Evolutionary conservation across 768 basidiomycete species (phyloP), one percentile per base, ranked within the genome.

Genomic region (Naganishia antarctica): DNA sequence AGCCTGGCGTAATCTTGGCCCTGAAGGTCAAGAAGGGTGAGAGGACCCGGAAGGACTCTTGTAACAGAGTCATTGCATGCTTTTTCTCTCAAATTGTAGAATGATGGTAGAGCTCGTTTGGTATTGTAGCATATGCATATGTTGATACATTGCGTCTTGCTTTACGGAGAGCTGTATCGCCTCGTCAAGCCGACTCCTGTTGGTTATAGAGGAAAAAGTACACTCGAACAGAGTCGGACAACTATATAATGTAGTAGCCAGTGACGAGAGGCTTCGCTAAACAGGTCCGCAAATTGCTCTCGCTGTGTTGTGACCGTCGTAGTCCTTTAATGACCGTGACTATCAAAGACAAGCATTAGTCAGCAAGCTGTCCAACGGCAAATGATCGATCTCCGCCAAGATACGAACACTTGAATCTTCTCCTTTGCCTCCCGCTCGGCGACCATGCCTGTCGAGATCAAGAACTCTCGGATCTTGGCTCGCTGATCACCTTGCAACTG

Each of bases 401-500:
- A 44, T 7, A 53, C 63, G 2, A 37, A 76, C 74, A 77, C 67
- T 50, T 75, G 73, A 61, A 77, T 73, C 63, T 66, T 66, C 67
- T 76, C 76, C 75, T 79, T 79, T 32, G 76, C 76, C 63, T 79
- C 78, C 68, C 76, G 76, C 69, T 72, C 72, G 31, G 67, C 67
- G 49, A 77, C 72, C 47, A 79, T 69, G 18, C 76, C 78, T 26
- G 69, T 66, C 73, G 89, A 86, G 66, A 83, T 81, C 70, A 99
- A 86, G 83, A 97, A 97, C 51, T 81, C 84, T 60, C 84, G 85
- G 69, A 97, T 94, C 83, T 93, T 92, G 76, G 83, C 79, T 58
- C 96, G 85, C 79, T 99, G 96, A 80, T 99, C 96, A 67, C 96
- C 96, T 78, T 98, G 96, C 69, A 99, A 86, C 81, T 99, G 96